Conservation (phyloP, 2,329 filamentous ascomycete genomes). For the Ceratocystis huliohia region DNA sequence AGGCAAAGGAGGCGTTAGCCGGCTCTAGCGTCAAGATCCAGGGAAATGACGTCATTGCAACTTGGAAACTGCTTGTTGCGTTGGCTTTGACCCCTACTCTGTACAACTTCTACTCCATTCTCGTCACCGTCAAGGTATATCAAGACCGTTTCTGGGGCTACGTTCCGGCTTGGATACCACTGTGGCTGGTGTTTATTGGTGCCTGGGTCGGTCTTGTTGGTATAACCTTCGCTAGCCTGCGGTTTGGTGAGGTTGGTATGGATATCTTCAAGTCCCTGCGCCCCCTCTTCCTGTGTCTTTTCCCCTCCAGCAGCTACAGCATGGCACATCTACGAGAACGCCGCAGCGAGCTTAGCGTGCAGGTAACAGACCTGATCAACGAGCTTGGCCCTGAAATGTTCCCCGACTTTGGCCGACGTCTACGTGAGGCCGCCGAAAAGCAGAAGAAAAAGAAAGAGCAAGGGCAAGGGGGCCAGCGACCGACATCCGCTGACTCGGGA, state of each 20-base stretch:
- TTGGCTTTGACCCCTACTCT: conserved; percentile 69
- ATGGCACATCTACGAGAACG: conserved; percentile 63
- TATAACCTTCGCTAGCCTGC: conserved; percentile 83
- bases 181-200: conserved; percentile 61
- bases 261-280: conserved; percentile 92
- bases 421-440: conserved; percentile 47
- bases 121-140: conserved; percentile 66
- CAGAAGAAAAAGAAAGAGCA: conserved; percentile 15
- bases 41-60: conserved; percentile 79
- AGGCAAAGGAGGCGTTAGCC: conserved; percentile 71
- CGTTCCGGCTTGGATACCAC: conserved; percentile 65
- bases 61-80: conserved; percentile 86
- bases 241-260: conserved; percentile 97
- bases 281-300: conserved; percentile 72
- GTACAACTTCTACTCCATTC: conserved; percentile 66
- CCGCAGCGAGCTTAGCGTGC: conserved; percentile 59
- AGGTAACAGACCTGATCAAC: conserved; percentile 89
- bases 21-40: conserved; percentile 81
- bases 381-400: conserved; percentile 91
- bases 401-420: conserved; percentile 76
- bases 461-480: conserved; percentile 28
- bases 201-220: conserved; percentile 72
- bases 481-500: conserved; percentile 23
- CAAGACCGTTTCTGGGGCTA: conserved; percentile 72
- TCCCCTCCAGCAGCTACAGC: conserved; percentile 71